These are phyloP conservation scores for Cyclotella cryptica DNA, from an alignment of 108 stramenopile species.

Conservation along the genomic window DNA sequence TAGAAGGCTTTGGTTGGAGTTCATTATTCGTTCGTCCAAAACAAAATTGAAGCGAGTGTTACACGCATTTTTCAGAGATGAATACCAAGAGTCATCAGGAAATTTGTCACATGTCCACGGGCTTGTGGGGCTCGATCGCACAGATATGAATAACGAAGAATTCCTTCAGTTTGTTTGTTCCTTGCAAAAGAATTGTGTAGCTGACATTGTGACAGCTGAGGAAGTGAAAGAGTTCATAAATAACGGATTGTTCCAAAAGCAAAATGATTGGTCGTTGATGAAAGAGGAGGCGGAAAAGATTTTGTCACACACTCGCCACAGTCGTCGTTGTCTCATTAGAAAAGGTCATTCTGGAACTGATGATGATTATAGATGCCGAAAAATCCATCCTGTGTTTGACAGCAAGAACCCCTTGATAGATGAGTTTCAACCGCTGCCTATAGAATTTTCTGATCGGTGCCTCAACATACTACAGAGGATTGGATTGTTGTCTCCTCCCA, in stretches of 20 bases:
- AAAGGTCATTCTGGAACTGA: not conserved
- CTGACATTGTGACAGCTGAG: not conserved
- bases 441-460: too few relatives aligned
- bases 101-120: conserved; percentile 36
- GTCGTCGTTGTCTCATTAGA: not conserved
- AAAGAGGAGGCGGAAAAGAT: not conserved
- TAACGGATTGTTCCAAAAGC: not conserved
- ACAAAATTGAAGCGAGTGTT: not conserved
- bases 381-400: too few relatives aligned
- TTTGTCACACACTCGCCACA: conserved; percentile 4
- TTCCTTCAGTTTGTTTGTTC: not conserved
- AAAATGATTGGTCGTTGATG: conserved; percentile 7
- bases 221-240: conserved; percentile 9
- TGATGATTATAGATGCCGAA: not conserved
- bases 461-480: too few relatives aligned
- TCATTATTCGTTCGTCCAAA: not conserved
- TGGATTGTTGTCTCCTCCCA: too few relatives aligned
- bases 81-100: conserved; percentile 25
- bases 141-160: conserved; percentile 11
- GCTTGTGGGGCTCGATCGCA: not conserved
- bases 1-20: conserved; percentile 19
- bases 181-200: conserved; percentile 20
- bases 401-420: too few relatives aligned
- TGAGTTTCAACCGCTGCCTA: too few relatives aligned
- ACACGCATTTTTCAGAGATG: conserved; percentile 21